A percentile compares a stretch with the other conserved stretches of the same genome.
These are phyloP conservation scores for Ceraceosorus bombacis DNA, from an alignment of 1,284 basidiomycete genomes.

Conservation along the genomic window DNA sequence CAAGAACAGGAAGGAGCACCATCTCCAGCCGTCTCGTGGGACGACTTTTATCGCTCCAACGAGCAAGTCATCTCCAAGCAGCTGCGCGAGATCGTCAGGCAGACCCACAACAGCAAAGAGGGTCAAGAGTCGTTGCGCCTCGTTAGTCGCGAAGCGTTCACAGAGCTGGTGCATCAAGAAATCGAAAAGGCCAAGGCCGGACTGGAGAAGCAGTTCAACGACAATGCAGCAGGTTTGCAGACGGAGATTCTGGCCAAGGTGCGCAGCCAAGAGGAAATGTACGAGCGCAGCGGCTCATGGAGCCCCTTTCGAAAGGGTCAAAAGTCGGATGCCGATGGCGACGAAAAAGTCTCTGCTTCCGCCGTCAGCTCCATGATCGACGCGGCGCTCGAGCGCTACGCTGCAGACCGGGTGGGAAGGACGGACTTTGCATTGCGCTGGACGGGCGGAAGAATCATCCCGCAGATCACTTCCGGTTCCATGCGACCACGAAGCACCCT, in stretches of 20 bases:
- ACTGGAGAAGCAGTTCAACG: slow-evolving; percentile 37
- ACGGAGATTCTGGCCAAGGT: slow-evolving; percentile 30
- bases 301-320: background rate
- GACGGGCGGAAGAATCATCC: slow-evolving; percentile 71
- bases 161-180: slow-evolving; percentile 41
- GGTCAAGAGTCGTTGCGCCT: background rate
- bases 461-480: slow-evolving; percentile 65
- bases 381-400: slow-evolving; percentile 57
- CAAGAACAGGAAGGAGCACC: background rate
- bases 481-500: slow-evolving; percentile 43
- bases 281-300: slow-evolving; percentile 25
- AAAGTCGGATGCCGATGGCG: slow-evolving; percentile 41
- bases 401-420: slow-evolving; percentile 69
- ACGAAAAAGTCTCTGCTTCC: no score
- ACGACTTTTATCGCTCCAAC: background rate
- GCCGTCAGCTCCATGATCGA: slow-evolving; percentile 64
- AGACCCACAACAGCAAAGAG: no score
- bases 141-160: slow-evolving; percentile 39
- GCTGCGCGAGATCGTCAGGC: no score
- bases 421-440: slow-evolving; percentile 80
- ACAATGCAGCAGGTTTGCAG: slow-evolving; percentile 29
- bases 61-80: background rate
- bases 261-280: slow-evolving; percentile 33
- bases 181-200: slow-evolving; percentile 40
- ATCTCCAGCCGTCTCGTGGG: background rate